Conservation (phyloP, 1,139 yeast genomes). For the Lodderomyces pseudojiufengensis region DNA sequence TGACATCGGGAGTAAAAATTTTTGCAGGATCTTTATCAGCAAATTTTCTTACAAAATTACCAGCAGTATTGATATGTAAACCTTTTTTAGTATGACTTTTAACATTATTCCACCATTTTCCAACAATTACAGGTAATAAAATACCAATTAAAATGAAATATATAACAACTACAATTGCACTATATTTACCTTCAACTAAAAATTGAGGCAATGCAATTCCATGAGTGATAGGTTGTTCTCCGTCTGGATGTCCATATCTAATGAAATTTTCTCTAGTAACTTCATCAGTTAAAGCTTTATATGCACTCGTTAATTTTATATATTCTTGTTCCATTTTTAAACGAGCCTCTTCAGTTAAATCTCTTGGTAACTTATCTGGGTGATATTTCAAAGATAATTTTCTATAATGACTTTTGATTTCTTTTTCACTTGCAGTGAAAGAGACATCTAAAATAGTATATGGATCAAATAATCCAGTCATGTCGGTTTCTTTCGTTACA, state of each 20-base stretch:
- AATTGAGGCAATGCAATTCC: slow-evolving; percentile 96
- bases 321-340: slow-evolving; percentile 66
- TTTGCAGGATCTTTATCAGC: slow-evolving; percentile 77
- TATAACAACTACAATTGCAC: slow-evolving; percentile 57
- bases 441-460: slow-evolving; percentile 79
- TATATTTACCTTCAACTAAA: slow-evolving; percentile 79
- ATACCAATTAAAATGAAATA: slow-evolving; percentile 76
- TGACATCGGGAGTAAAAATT: slow-evolving; percentile 54
- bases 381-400: slow-evolving; percentile 84
- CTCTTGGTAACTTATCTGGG: slow-evolving; percentile 84
- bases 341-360: slow-evolving; percentile 58
- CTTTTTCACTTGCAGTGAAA: slow-evolving; percentile 64
- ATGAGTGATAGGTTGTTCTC: slow-evolving; percentile 90
- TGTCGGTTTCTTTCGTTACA: slow-evolving; percentile 47
- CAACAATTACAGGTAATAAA: slow-evolving; percentile 75
- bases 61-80: slow-evolving; percentile 78
- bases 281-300: slow-evolving; percentile 92
- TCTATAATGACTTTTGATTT: slow-evolving; percentile 78
- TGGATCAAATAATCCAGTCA: slow-evolving; percentile 70
- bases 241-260: slow-evolving; percentile 96
- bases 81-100: slow-evolving; percentile 82
- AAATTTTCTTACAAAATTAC: slow-evolving; percentile 58
- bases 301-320: slow-evolving; percentile 85
- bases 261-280: slow-evolving; percentile 75
- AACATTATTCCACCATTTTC: slow-evolving; percentile 86